Percentiles rank a stretch among this genome's conserved stretches.
Evolutionary conservation across 2,329 filamentous ascomycete species (phyloP).

Genomic region (Orbilia brochopaga): DNA sequence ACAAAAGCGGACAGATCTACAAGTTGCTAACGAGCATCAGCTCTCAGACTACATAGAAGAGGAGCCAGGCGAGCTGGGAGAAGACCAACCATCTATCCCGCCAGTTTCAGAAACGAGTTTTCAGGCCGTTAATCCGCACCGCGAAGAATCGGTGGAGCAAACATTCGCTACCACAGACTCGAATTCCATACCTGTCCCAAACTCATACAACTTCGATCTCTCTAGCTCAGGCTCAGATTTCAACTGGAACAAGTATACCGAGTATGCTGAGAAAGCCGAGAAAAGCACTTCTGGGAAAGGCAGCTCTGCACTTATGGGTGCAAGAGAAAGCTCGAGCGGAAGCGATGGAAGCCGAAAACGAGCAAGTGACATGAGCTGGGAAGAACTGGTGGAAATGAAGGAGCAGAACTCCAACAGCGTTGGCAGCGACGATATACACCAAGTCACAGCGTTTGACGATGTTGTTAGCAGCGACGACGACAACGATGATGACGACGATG

Average conservation of each 20-base stretch:
- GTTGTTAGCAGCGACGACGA: slow-evolving; percentile 46
- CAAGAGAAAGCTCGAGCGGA: slow-evolving; percentile 44
- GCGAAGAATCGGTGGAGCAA: background rate
- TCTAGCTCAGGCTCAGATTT: slow-evolving; percentile 45
- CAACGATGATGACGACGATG: slow-evolving; percentile 33
- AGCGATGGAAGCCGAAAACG: slow-evolving; percentile 42
- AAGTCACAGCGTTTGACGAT: slow-evolving; percentile 27
- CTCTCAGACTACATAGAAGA: slow-evolving; percentile 4
- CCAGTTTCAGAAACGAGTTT: background rate
- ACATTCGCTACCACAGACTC: background rate
- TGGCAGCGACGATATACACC: slow-evolving; percentile 38
- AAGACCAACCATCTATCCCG: background rate
- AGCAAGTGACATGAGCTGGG: slow-evolving; percentile 50
- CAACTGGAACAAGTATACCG: slow-evolving; percentile 49
- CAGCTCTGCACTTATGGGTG: slow-evolving; percentile 15
- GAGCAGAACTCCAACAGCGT: slow-evolving; percentile 33
- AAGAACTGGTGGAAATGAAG: slow-evolving; percentile 36
- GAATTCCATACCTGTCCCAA: slow-evolving; percentile 1
- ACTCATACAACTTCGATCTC: slow-evolving; percentile 41
- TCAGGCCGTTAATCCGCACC: slow-evolving; percentile 1
- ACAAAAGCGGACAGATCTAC: slow-evolving; percentile 16
- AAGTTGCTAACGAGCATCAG: background rate
- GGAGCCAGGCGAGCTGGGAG: slow-evolving; percentile 5
- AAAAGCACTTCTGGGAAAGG: slow-evolving; percentile 22
- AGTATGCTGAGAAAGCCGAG: slow-evolving; percentile 32